Evolutionary conservation across 768 basidiomycete species (phyloP), one percentile per base, ranked within the genome.

Genomic region (Psilocybe cubensis): DNA sequence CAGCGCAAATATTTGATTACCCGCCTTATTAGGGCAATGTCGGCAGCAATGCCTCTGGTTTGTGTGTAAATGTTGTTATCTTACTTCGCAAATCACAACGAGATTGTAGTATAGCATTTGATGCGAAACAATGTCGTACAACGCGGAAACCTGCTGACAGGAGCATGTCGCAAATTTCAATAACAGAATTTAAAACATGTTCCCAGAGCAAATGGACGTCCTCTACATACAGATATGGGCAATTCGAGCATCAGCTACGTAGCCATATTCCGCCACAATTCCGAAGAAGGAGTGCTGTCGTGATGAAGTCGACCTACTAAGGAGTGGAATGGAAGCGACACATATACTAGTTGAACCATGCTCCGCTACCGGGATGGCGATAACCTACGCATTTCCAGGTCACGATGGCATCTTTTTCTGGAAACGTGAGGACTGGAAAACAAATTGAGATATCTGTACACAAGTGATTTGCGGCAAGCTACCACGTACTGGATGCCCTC

Each of bases 1-100:
- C 20, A 24, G 45, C 21, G 45, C 54, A 55, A 55, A 55, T 55
- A 47, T 48, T 31, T 11, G 42, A 14, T 28, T 43, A 29, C n/a
- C 18, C 9, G 46, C n/a, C 46, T 10, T n/a, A 29, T 28, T 28
- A 31, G 14, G 46, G 23, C 45, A 48, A n/a, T 51, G 29, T 21
- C 49, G 31, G 35, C 23, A 35, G 48, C 23, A 51, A 25, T 51
- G 11, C 14, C 6, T n/a, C 6, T 10, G 24, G 3, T 29, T 18
- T 27, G 17, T 28, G 25, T 28, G 27, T 20, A 48, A 48, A 27
- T 28, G 20, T 18, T 12, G 14, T 8, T 18, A 28, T 28, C 28
- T 48, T 29, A 17, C 14, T 28, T 48, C 28, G 17, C 31, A 11
- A 3, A 24, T n/a, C 8, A 14, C 45, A 18, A 29, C 28, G 23